A percentile compares a stretch with the other conserved stretches of the same genome.
phyloP scores from a whole-genome alignment of 352 stramenopile species.

The Chrysophaeum taylorii region DNA sequence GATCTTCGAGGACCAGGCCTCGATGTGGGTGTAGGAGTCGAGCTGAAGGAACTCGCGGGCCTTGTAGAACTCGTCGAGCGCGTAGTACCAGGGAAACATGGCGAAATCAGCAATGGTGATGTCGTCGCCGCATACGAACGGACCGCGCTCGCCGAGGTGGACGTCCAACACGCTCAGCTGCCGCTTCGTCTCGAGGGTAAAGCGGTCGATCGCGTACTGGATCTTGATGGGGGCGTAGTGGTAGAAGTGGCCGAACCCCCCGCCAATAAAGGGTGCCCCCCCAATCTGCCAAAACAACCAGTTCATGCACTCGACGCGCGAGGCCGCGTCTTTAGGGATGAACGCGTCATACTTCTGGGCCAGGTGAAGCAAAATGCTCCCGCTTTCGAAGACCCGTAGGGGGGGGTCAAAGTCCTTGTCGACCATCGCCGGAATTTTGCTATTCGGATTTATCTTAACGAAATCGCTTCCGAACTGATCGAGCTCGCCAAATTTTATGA shows the following conservation, averaged over 20 bases:
- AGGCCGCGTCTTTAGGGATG: conserved; percentile 36
- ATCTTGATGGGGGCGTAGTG: conserved; percentile 49
- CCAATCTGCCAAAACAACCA: conserved; percentile 63
- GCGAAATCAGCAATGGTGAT: conserved; percentile 62
- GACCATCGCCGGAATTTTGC: conserved; percentile 59
- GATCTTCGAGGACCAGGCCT: conserved; percentile 16
- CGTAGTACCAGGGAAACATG: conserved; percentile 45
- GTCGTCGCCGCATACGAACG: conserved; percentile 44
- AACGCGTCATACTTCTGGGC: conserved; percentile 49
- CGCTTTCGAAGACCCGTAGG: conserved; percentile 52
- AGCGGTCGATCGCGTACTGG: conserved; percentile 52
- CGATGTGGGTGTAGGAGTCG: conserved; percentile 21
- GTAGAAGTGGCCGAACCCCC: conserved; percentile 52
- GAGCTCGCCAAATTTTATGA: conserved; percentile 41
- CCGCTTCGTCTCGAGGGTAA: conserved; percentile 55
- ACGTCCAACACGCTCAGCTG: conserved; percentile 53
- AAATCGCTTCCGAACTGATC: conserved; percentile 62
- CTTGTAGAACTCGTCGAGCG: conserved; percentile 3
- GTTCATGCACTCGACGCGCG: conserved; percentile 45
- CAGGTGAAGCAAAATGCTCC: conserved; percentile 55
- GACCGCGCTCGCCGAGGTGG: conserved; percentile 41
- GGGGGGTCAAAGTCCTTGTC: conserved; percentile 26
- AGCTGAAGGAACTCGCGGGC: conserved; percentile 20
- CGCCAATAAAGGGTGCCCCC: conserved; percentile 33
- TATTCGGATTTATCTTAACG: conserved; percentile 61